Evolutionary conservation across 2,329 filamentous ascomycete species (phyloP).

Genomic region (Botrytis aclada): DNA sequence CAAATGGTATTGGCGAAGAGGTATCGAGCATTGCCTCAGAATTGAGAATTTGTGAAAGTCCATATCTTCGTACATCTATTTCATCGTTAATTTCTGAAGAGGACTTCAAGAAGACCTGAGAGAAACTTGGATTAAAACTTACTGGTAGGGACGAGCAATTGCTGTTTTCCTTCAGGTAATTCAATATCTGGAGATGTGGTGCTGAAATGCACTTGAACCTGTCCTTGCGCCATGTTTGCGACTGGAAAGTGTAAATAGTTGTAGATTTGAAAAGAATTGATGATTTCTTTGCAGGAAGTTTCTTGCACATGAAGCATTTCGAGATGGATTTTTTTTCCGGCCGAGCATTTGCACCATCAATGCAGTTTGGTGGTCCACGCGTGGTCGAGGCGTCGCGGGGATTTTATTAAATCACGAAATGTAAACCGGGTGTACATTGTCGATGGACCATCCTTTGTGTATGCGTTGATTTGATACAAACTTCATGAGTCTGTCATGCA

Average conservation of each 20-base stretch:
- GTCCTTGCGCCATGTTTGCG: slow-evolving; percentile 38
- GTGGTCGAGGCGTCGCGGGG: not conserved
- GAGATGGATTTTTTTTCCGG: slow-evolving; percentile 20
- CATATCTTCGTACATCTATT: slow-evolving; percentile 65
- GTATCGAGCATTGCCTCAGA: slow-evolving; percentile 69
- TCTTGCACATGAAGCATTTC: slow-evolving; percentile 16
- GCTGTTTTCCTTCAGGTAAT: slow-evolving; percentile 59
- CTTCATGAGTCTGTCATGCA: not conserved
- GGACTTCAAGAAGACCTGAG: not conserved
- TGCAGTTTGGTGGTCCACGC: not conserved
- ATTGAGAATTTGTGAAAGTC: slow-evolving; percentile 67
- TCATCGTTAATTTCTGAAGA: not conserved
- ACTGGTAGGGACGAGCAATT: slow-evolving; percentile 62
- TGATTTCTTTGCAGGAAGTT: not conserved
- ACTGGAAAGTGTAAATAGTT: not conserved
- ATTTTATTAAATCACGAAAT: not conserved
- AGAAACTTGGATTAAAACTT: slow-evolving; percentile 24
- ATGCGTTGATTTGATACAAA: not conserved
- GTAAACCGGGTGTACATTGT: not conserved
- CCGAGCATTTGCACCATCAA: slow-evolving; percentile 7
- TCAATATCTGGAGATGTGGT: slow-evolving; percentile 61
- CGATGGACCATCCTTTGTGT: not conserved
- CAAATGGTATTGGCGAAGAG: slow-evolving; percentile 69
- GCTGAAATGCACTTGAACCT: slow-evolving; percentile 66
- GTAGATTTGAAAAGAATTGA: not conserved